Base-by-base conservation (phyloP, 768 basidiomycete genomes). In the Lenzites betulinus region DNA sequence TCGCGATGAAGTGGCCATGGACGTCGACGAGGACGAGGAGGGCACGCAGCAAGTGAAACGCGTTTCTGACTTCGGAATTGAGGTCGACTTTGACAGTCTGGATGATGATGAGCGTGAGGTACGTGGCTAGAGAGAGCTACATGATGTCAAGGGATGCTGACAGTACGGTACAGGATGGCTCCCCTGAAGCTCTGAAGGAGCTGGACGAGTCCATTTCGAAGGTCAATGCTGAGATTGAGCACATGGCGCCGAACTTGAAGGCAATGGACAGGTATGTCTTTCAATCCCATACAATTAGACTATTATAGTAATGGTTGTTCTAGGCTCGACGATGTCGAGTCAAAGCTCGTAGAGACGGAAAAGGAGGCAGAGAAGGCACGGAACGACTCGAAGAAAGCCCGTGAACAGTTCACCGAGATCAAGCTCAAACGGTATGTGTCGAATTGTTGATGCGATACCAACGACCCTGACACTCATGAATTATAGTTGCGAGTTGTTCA, bases 221-320 rank as follows among this genome's bases (percentile, higher is more conserved):
- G 67, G 75, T 94, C 26, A 84, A 78, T 53, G 75, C 79, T 12
- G 95, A 98, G 64, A 95, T 98, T 52, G 93, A 95, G 67, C 83
- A 85, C 51, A 92, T 98, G 88, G 92, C 93, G 1, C 95, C 96
- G 12, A 99, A 98, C 71, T 80, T 98, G 84, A 98, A 98, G 73
- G 96, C 96, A 0, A 90, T 95, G 65, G 95, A 98, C 30, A 33
- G 30, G 30, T 64, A 79, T 89, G 89, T 90, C 59, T 70, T 1
- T 16, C 25, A 8, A 39, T 59, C 9, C 63, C 8, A n/a, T n/a
- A n/a, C 1, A 22, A 1, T 50, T 15, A n/a, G 9, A n/a, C 5
- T 12, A 5, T 16, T 7, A 26, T n/a, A 23, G 22, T 38, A 20
- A 38, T 54, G 15, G 12, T 20, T 1, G 11, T 26, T 18, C n/a